These are phyloP conservation scores for Xylaria sp. DNA, from an alignment of 495 filamentous ascomycete species.

Conservation along the genomic window DNA sequence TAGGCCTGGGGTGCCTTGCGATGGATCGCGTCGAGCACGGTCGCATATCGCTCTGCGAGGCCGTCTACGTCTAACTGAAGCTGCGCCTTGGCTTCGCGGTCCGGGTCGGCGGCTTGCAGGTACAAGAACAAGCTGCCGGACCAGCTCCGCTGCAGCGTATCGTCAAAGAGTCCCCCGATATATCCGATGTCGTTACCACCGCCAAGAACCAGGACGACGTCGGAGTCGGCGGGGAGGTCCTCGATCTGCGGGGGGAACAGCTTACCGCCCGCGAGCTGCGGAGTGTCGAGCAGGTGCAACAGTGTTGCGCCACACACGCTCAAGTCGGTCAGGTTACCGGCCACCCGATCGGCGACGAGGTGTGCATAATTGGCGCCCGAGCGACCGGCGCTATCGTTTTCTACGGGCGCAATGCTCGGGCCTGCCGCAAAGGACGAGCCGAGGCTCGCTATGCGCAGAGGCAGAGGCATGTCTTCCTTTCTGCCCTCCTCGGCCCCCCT, in stretches of 20 bases:
- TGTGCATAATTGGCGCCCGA: constrained; percentile 53
- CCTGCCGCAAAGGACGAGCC: constrained; percentile 57
- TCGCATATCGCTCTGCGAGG: constrained; percentile 41
- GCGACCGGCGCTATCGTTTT: constrained; percentile 42
- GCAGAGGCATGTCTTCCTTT: constrained; percentile 15
- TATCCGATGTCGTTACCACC: constrained; percentile 58
- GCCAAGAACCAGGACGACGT: constrained; percentile 50
- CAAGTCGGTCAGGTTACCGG: constrained; percentile 47
- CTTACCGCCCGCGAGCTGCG: constrained; percentile 38
- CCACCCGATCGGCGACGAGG: constrained; percentile 44
- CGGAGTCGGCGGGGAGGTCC: constrained; percentile 43
- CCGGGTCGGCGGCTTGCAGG: constrained; percentile 28
- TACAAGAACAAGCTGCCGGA: constrained; percentile 29
- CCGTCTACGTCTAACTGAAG: constrained; percentile 32
- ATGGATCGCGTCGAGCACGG: constrained; percentile 49
- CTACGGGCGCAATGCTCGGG: constrained; percentile 50
- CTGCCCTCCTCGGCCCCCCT: not conserved
- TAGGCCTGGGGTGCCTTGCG: constrained; percentile 43
- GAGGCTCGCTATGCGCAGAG: constrained; percentile 44
- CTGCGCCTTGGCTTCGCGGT: constrained; percentile 14
- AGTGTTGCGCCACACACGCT: constrained; percentile 53
- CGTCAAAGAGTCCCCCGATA: constrained; percentile 49
- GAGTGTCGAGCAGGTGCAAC: constrained; percentile 48
- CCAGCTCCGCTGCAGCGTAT: constrained; percentile 35
- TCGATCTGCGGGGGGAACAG: constrained; percentile 50